Conservation (phyloP, 108 stramenopile genomes). For the Cyclotella kingstonii region DNA sequence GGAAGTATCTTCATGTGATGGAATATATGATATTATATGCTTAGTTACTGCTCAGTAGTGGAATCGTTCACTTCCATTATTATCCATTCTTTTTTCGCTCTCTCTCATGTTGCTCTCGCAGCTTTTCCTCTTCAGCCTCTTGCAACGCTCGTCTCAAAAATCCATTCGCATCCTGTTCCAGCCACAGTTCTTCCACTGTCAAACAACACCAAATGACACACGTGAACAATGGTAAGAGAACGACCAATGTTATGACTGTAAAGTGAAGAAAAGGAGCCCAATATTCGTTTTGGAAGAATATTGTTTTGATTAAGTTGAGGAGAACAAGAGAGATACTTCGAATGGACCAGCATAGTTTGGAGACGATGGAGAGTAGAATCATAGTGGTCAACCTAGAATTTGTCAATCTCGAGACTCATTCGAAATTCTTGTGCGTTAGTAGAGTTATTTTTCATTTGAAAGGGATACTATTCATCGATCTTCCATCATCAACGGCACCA, state of each 20-base stretch:
- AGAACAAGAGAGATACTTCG: constrained; percentile 2
- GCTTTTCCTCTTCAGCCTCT: constrained; percentile 20
- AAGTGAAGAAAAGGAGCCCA: constrained; percentile 1
- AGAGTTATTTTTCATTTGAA: too few relatives aligned
- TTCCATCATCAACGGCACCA: too few relatives aligned
- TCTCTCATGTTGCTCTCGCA: constrained; percentile 2
- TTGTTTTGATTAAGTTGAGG: constrained; percentile 6
- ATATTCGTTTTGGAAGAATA: constrained; percentile 25
- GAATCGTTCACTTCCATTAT: constrained; percentile 7
- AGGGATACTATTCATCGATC: too few relatives aligned
- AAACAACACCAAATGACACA: constrained; percentile 14
- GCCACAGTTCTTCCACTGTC: constrained; percentile 6
- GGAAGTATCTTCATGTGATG: too few relatives aligned
- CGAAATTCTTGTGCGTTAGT: too few relatives aligned
- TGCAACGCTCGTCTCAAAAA: constrained; percentile 9
- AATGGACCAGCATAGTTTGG: constrained; percentile 20
- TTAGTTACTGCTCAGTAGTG: too few relatives aligned
- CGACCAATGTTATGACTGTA: constrained; percentile 1
- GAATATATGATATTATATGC: too few relatives aligned
- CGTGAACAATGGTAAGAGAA: constrained; percentile 1
- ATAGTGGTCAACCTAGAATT: too few relatives aligned
- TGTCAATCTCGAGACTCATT: too few relatives aligned
- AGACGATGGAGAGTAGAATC: constrained; percentile 15
- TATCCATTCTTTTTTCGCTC: constrained; percentile 10
- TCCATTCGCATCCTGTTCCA: constrained; percentile 9